phyloP scores from a whole-genome alignment of 177 flowering plant genomes.

The Vitis hybrid region DNA sequence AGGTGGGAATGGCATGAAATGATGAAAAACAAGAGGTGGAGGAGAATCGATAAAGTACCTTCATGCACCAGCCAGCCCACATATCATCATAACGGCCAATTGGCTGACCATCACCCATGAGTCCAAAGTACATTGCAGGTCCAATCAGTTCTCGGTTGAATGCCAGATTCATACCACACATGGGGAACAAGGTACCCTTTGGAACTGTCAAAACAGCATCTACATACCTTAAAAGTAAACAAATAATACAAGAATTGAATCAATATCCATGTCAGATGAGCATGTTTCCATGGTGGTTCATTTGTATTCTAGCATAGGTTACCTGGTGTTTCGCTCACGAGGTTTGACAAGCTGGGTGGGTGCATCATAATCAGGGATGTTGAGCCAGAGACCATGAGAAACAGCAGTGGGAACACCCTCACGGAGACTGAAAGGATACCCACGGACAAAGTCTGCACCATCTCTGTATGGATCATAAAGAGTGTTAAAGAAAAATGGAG shows the following conservation, averaged over 20 bases:
- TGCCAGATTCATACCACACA: conserved; percentile 40
- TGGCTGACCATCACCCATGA: conserved; percentile 46
- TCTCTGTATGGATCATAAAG: conserved; percentile 31
- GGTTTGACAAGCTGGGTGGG: conserved; percentile 43
- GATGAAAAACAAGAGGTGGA: no score
- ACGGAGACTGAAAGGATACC: conserved; percentile 49
- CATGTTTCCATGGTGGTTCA: no score
- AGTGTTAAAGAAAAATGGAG: conserved; percentile 38
- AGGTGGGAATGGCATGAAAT: not conserved
- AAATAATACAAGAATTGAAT: no score
- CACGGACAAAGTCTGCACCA: conserved; percentile 45
- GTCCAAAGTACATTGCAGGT: conserved; percentile 45
- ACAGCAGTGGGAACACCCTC: conserved; percentile 47
- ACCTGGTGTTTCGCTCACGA: conserved; percentile 37
- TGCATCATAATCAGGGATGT: conserved; percentile 42
- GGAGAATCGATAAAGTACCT: conserved; percentile 16
- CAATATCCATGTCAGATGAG: no score
- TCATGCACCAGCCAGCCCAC: conserved; percentile 46
- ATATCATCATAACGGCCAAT: conserved; percentile 40
- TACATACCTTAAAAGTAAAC: conserved; percentile 26
- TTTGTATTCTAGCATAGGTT: no score
- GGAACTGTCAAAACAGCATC: conserved; percentile 40
- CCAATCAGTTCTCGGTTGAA: conserved; percentile 39
- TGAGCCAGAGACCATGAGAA: conserved; percentile 48
- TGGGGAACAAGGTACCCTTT: conserved; percentile 38